Evolutionary conservation across 2,329 filamentous ascomycete species (phyloP).

Genomic region (Ophiognomonia clavigignenti-juglandacearum): DNA sequence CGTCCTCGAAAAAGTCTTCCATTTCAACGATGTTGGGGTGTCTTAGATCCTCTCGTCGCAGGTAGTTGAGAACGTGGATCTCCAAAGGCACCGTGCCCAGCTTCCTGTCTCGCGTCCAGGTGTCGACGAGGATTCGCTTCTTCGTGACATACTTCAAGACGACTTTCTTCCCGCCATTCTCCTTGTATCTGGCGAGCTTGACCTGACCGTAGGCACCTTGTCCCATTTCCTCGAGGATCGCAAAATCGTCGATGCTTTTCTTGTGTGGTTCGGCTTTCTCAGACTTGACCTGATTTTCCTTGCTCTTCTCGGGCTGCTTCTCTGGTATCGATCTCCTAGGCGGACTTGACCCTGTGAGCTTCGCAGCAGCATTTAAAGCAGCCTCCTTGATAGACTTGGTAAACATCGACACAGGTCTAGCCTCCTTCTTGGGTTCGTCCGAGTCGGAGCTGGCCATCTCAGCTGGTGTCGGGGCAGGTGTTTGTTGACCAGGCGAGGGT

Average conservation of each 20-base stretch:
- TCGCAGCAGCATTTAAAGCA: conserved; percentile 50
- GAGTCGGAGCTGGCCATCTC: conserved; percentile 50
- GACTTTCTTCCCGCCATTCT: conserved; percentile 73
- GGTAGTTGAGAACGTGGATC: conserved; percentile 93
- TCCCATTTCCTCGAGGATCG: conserved; percentile 95
- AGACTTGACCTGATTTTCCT: conserved; percentile 19
- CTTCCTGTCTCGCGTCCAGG: conserved; percentile 90
- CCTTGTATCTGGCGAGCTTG: conserved; percentile 85
- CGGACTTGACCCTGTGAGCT: conserved; percentile 35
- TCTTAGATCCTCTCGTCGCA: conserved; percentile 65
- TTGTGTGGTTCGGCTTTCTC: conserved; percentile 46
- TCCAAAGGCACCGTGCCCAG: conserved; percentile 93
- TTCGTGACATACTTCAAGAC: conserved; percentile 99
- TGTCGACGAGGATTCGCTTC: conserved; percentile 92
- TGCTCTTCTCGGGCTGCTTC: conserved; percentile 17
- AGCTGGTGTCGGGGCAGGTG: conserved; percentile 50
- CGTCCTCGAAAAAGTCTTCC: conserved; percentile 72
- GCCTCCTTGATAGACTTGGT: conserved; percentile 54
- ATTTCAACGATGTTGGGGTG: conserved; percentile 70
- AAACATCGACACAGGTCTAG: conserved; percentile 41
- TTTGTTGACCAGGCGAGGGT: conserved; percentile 70
- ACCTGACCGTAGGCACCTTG: conserved; percentile 97
- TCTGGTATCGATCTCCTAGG: conserved; percentile 20
- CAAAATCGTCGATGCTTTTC: conserved; percentile 84
- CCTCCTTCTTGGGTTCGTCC: conserved; percentile 39